These are phyloP conservation scores for Coccomyxa sp. DNA, from an alignment of 139 green algal species.

Conservation along the genomic window DNA sequence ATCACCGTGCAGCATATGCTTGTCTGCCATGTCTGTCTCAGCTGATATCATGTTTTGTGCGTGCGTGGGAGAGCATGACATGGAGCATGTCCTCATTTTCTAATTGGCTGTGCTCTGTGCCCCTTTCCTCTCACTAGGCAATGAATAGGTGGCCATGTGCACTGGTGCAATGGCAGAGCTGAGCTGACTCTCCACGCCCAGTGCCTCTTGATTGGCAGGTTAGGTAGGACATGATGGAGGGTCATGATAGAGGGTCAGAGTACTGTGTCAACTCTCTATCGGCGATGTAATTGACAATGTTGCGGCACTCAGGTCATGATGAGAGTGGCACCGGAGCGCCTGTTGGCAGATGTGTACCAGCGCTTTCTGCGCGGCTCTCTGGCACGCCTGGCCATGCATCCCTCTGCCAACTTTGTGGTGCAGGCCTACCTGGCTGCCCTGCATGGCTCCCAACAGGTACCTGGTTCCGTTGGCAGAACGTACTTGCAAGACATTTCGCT, in stretches of 20 bases:
- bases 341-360: conserved; percentile 33
- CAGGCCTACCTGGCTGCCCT: conserved; percentile 50
- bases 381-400: conserved; percentile 44
- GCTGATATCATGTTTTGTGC: not conserved
- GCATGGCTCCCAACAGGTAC: conserved; percentile 18
- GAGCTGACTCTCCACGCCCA: no score
- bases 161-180: no score
- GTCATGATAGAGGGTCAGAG: no score
- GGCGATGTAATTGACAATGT: no score
- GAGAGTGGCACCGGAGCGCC: conserved; percentile 19
- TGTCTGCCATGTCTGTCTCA: not conserved
- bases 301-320: conserved; percentile 24
- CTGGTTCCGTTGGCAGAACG: not conserved
- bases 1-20: not conserved
- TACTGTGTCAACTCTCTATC: not conserved
- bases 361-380: conserved; percentile 36
- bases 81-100: no score
- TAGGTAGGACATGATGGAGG: no score
- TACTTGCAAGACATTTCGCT: not conserved
- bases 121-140: no score
- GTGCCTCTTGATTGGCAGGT: not conserved
- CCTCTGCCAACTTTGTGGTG: conserved; percentile 71
- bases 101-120: no score
- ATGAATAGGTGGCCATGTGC: no score
- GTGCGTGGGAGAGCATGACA: no score